phyloP scores from a whole-genome alignment of 1,284 basidiomycete species.

The Bondarzewia mesenterica region DNA sequence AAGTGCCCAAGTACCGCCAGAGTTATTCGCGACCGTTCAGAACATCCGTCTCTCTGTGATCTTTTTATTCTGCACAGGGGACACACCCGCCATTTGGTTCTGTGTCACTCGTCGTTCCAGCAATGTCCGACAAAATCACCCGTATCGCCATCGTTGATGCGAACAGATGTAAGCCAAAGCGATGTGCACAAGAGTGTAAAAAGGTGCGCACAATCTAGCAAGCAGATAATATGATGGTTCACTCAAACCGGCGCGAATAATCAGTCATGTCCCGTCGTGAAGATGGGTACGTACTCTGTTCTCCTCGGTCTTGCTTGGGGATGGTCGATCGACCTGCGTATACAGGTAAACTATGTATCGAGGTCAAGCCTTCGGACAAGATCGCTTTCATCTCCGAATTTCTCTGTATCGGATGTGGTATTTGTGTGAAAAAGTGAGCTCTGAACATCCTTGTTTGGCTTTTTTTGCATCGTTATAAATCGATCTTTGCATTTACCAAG shows the following conservation, averaged over 20 bases:
- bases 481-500: constrained; percentile 31
- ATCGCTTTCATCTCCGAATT: constrained; percentile 98
- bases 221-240: not conserved
- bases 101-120: not conserved
- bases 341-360: constrained; percentile 91
- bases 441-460: constrained; percentile 6
- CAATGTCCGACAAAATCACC: constrained; percentile 86
- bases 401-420: constrained; percentile 95
- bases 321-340: not conserved
- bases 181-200: constrained; percentile 89
- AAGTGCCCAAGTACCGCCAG: too few species aligned
- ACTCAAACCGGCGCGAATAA: constrained; percentile 1
- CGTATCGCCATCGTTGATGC: constrained; percentile 92
- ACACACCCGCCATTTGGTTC: too few species aligned
- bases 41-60: too few species aligned
- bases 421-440: constrained; percentile 93
- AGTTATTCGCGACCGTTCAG: too few species aligned
- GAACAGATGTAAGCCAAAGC: constrained; percentile 90
- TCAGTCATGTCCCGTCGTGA: constrained; percentile 93
- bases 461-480: constrained; percentile 5
- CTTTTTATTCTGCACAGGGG: too few species aligned
- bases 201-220: constrained; percentile 44
- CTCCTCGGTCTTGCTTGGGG: not conserved
- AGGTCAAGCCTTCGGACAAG: constrained; percentile 89
- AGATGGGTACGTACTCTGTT: constrained; percentile 70